These are phyloP conservation scores for Monilinia vaccinii-corymbosi DNA, from an alignment of 2,329 filamentous ascomycete species.

Conservation along the genomic window DNA sequence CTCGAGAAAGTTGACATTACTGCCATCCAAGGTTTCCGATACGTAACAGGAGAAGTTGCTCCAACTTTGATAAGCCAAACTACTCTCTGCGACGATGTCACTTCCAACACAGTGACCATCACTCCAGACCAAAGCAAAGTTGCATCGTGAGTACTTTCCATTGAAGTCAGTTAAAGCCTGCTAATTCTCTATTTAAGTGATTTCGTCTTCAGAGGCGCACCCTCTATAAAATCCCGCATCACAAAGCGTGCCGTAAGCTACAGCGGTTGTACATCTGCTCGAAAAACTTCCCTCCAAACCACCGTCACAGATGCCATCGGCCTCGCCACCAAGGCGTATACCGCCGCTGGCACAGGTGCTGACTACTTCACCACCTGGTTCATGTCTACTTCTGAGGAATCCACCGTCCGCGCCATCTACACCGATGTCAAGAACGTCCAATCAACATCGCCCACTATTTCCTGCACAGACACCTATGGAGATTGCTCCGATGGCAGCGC, in stretches of 20 bases:
- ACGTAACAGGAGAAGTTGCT: slow-evolving; percentile 14
- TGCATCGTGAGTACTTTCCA: slow-evolving; percentile 12
- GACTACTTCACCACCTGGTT: slow-evolving; percentile 22
- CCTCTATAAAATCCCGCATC: slow-evolving; percentile 15
- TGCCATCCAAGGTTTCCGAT: slow-evolving; percentile 22
- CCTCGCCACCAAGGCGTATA: slow-evolving; percentile 18
- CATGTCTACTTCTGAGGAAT: slow-evolving; percentile 16
- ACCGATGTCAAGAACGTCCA: slow-evolving; percentile 18
- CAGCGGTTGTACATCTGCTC: slow-evolving; percentile 14
- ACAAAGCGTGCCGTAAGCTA: slow-evolving; percentile 19
- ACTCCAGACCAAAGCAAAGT: slow-evolving; percentile 19
- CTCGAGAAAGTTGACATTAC: slow-evolving; percentile 15
- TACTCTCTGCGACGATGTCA: slow-evolving; percentile 12
- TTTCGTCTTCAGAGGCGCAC: slow-evolving; percentile 11
- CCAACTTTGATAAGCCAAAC: slow-evolving; percentile 12
- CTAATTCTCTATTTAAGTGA: slow-evolving; percentile 11
- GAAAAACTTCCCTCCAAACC: slow-evolving; percentile 16
- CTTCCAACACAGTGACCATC: slow-evolving; percentile 17
- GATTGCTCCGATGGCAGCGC: slow-evolving; percentile 19
- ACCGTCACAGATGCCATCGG: slow-evolving; percentile 18
- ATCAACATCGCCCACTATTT: slow-evolving; percentile 18
- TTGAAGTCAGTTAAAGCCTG: background rate
- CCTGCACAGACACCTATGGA: slow-evolving; percentile 17
- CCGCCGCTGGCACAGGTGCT: slow-evolving; percentile 16
- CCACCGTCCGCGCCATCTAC: slow-evolving; percentile 19